Evolutionary conservation across 495 filamentous ascomycete species (phyloP).

Genomic region (Talaromyces liani): DNA sequence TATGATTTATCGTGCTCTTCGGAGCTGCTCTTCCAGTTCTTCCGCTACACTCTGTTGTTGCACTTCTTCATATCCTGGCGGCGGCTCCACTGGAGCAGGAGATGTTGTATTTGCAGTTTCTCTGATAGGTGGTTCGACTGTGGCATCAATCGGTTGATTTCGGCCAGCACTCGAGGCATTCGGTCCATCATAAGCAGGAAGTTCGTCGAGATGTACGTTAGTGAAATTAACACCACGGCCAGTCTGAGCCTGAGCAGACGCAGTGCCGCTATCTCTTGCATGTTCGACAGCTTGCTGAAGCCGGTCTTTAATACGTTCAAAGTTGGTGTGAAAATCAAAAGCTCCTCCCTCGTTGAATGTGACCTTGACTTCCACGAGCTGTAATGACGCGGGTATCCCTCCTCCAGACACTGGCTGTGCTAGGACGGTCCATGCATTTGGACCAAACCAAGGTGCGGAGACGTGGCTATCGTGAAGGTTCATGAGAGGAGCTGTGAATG

Average conservation of each 20-base stretch:
- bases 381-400: constrained; percentile 70
- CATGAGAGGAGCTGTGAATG: constrained; percentile 82
- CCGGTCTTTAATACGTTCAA: constrained; percentile 77
- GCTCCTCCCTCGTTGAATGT: constrained; percentile 93
- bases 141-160: background rate
- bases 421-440: constrained; percentile 80
- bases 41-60: constrained; percentile 70
- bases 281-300: constrained; percentile 72
- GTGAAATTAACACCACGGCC: constrained; percentile 39
- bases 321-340: constrained; percentile 80
- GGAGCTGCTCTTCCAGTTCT: constrained; percentile 45
- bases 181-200: constrained; percentile 67
- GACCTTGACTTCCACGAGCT: constrained; percentile 69
- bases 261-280: constrained; percentile 40
- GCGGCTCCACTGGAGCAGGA: constrained; percentile 63
- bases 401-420: constrained; percentile 76
- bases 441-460: constrained; percentile 88
- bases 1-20: constrained; percentile 14
- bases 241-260: constrained; percentile 10
- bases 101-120: constrained; percentile 9
- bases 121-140: constrained; percentile 1
- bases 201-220: constrained; percentile 66
- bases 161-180: constrained; percentile 11
- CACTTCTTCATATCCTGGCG: constrained; percentile 88
- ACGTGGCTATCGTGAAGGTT: constrained; percentile 85